Evolutionary conservation across 768 basidiomycete genomes (phyloP).

Genomic region (Cyclocybe aegerita): DNA sequence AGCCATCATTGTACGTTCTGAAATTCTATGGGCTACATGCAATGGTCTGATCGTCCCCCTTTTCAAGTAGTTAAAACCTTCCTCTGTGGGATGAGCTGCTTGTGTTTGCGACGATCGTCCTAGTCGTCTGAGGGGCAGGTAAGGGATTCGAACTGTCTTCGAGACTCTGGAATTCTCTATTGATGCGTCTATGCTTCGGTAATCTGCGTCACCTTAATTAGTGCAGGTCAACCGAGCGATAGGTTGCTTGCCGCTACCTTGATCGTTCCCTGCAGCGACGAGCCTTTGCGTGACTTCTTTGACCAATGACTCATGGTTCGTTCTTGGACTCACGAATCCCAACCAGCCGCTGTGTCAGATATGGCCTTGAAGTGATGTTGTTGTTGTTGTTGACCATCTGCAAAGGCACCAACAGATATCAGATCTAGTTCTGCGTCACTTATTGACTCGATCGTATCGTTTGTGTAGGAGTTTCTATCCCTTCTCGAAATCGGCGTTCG

Average conservation of each 20-base stretch:
- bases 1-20: constrained; percentile 20
- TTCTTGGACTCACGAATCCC: too few relatives aligned
- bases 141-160: too few relatives aligned
- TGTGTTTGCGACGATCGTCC: too few relatives aligned
- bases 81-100: constrained; percentile 16
- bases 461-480: too few relatives aligned
- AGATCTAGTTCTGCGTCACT: too few relatives aligned
- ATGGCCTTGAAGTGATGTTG: not conserved
- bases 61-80: constrained; percentile 19
- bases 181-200: constrained; percentile 13
- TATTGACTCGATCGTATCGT: too few relatives aligned
- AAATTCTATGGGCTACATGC: not conserved
- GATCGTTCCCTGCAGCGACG: constrained; percentile 20
- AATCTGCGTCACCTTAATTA: constrained; percentile 16
- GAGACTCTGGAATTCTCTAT: too few relatives aligned
- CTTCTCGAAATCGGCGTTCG: too few relatives aligned
- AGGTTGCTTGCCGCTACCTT: constrained; percentile 18
- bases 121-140: too few relatives aligned
- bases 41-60: not conserved
- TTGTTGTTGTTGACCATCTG: too few relatives aligned
- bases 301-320: constrained; percentile 11
- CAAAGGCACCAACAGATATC: too few relatives aligned
- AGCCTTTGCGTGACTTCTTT: constrained; percentile 21
- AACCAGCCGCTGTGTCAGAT: constrained; percentile 9
- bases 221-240: constrained; percentile 13